A percentile compares a stretch with the other conserved stretches of the same genome.
Conservation (phyloP, 2,329 filamentous ascomycete species). For the Monosporascus sp. region DNA sequence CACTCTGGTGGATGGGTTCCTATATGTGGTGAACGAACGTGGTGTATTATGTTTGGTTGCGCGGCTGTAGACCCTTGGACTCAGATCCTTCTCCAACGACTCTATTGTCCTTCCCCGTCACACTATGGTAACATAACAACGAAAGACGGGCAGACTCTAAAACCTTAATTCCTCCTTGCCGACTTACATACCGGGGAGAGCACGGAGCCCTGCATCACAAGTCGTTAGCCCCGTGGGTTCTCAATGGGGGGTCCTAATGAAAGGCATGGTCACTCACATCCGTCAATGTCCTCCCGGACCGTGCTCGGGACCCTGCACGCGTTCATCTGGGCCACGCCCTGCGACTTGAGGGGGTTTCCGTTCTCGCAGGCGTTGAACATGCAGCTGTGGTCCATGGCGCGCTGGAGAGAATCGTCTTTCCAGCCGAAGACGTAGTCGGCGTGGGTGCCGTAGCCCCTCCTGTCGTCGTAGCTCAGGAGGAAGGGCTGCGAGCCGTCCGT, state of each 20-base stretch:
- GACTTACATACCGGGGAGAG: constrained; percentile 16
- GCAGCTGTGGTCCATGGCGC: constrained; percentile 26
- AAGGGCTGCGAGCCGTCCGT: constrained; percentile 29
- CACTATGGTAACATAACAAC: constrained; percentile 5
- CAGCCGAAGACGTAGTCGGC: constrained; percentile 36
- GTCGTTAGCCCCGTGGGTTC: constrained; percentile 2
- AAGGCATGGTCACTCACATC: constrained; percentile 13
- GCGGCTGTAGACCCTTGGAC: background rate
- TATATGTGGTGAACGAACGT: background rate
- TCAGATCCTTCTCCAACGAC: background rate
- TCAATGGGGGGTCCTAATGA: background rate
- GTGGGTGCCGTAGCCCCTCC: constrained; percentile 31
- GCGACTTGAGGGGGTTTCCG: constrained; percentile 21
- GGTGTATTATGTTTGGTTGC: background rate
- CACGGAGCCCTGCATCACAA: constrained; percentile 13
- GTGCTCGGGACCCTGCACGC: constrained; percentile 18
- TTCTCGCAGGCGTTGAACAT: constrained; percentile 28
- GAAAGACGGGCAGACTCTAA: background rate
- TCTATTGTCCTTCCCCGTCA: background rate
- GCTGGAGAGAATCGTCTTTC: constrained; percentile 26
- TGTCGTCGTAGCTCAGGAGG: constrained; percentile 24
- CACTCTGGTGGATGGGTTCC: background rate
- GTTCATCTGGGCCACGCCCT: constrained; percentile 22
- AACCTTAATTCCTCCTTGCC: background rate
- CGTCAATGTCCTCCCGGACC: constrained; percentile 21